These are phyloP conservation scores for Aspergillus sparsus DNA, from an alignment of 495 filamentous ascomycete species.

Conservation along the genomic window DNA sequence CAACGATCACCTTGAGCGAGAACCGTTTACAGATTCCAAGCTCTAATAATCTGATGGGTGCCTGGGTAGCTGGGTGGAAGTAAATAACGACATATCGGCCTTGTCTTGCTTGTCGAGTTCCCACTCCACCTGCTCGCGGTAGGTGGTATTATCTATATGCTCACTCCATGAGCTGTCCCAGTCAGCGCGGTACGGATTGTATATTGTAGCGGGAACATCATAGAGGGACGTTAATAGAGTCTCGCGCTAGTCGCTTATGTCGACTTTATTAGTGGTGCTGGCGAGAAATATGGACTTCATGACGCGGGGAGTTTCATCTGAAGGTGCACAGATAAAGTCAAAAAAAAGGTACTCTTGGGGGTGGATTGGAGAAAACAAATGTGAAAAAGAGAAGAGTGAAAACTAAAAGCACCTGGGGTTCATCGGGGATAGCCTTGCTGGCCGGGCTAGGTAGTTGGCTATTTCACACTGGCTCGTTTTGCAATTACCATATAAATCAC, in stretches of 20 bases:
- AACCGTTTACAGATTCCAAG: slow-evolving; percentile 48
- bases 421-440: too few species aligned
- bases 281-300: slow-evolving; percentile 15
- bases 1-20: slow-evolving; percentile 51
- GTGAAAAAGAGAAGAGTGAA: too few species aligned
- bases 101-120: slow-evolving; percentile 53
- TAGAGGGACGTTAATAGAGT: slow-evolving; percentile 15
- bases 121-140: slow-evolving; percentile 57
- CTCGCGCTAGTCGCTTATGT: slow-evolving; percentile 10
- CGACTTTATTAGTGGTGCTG: slow-evolving; percentile 11
- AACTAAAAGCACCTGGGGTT: too few species aligned
- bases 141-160: slow-evolving; percentile 44
- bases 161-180: slow-evolving; percentile 57
- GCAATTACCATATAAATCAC: too few species aligned
- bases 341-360: too few species aligned
- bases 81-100: slow-evolving; percentile 57
- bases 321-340: slow-evolving; percentile 15
- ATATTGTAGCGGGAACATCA: slow-evolving; percentile 52
- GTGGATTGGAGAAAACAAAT: too few species aligned
- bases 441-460: too few species aligned
- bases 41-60: slow-evolving; percentile 54
- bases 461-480: too few species aligned
- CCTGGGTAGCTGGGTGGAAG: slow-evolving; percentile 48
- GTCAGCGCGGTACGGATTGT: slow-evolving; percentile 56
- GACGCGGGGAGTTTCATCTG: slow-evolving; percentile 8